Conservation (phyloP, 2,329 filamentous ascomycete genomes). For the Colletotrichum spaethianum region DNA sequence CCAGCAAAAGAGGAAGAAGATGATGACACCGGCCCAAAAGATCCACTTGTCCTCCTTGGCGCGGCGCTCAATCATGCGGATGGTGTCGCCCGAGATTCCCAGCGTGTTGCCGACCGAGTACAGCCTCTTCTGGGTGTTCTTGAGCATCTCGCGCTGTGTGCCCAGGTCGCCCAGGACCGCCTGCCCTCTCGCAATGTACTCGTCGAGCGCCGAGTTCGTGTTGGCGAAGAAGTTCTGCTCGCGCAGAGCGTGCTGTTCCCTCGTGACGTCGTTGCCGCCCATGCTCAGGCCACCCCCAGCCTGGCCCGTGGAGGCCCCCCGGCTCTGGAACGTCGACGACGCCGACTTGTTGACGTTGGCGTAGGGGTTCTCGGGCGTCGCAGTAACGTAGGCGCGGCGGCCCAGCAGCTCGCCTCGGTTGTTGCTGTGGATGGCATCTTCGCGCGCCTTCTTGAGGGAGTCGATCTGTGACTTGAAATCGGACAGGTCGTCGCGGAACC, state of each 20-base stretch:
- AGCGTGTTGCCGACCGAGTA: slow-evolving; percentile 96
- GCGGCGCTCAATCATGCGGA: slow-evolving; percentile 93
- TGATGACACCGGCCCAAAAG: slow-evolving; percentile 86
- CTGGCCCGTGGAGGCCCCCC: slow-evolving; percentile 56
- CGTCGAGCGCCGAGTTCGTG: slow-evolving; percentile 89
- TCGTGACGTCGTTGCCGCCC: slow-evolving; percentile 73
- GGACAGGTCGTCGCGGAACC: slow-evolving; percentile 85
- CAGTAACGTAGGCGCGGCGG: slow-evolving; percentile 84
- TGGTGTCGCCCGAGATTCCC: slow-evolving; percentile 94
- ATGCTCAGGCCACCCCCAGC: slow-evolving; percentile 57
- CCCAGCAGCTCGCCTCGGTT: slow-evolving; percentile 89
- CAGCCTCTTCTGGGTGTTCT: slow-evolving; percentile 90
- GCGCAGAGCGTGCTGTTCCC: slow-evolving; percentile 87
- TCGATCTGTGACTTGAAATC: slow-evolving; percentile 87
- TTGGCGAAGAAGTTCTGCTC: slow-evolving; percentile 90
- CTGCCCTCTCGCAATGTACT: slow-evolving; percentile 92
- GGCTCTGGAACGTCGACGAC: slow-evolving; percentile 55
- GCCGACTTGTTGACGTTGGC: slow-evolving; percentile 64
- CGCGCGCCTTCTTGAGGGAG: slow-evolving; percentile 80
- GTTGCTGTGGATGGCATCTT: slow-evolving; percentile 76
- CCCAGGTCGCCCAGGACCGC: slow-evolving; percentile 91
- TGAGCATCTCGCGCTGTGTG: slow-evolving; percentile 93
- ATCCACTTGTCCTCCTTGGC: slow-evolving; percentile 99
- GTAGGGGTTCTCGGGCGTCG: slow-evolving; percentile 93
- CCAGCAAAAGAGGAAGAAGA: slow-evolving; percentile 95